Base-by-base conservation (phyloP, 805 yeast species). In the Candida orba region DNA sequence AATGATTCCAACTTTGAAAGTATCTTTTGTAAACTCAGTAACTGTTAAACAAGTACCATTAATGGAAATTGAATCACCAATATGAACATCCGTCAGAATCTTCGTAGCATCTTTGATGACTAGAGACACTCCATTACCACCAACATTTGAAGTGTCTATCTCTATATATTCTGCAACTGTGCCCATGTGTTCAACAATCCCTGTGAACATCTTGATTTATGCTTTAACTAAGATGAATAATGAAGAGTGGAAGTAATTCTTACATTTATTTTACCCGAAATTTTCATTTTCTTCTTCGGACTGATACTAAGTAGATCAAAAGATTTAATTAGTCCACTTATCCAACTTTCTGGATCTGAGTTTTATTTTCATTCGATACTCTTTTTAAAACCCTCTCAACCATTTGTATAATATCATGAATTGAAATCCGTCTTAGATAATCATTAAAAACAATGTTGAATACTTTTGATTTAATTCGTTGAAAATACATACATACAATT, bases 31-130 rank as follows among this genome's bases (percentile, higher is more conserved):
- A 54, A 87, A 89, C 51, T 82, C 89, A 0, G 96, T 89, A 8
- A 91, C 97, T 0, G 99, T 93, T 30, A 93, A 71, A 64, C 99
- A 93, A 1, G 73, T 75, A 8, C 99, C 99, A 59, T 86, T 86
- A 25, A 91, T 77, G 24, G 93, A 78, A 45, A 93, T 93, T 14
- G 96, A 86, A 65, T 93, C 99, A 12, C 99, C 99, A 33, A 91
- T 65, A 57, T 89, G 90, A 50, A 86, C 89, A 60, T 93, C 99
- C 0, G 58, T 71, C 14, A 91, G 68, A 25, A 93, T 79, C 4
- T 66, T 63, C 0, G 69, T 57, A 25, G 89, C 84, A 48, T 84
- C 77, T 2, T 69, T 67, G 32, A 91, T 75, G 4, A 78, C 75
- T 34, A 89, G 58, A 0, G 95, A 77, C 9, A 80, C 83, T 14